Evolutionary conservation across 768 basidiomycete genomes (phyloP).

Genomic region (Rhodotorula graminis): DNA sequence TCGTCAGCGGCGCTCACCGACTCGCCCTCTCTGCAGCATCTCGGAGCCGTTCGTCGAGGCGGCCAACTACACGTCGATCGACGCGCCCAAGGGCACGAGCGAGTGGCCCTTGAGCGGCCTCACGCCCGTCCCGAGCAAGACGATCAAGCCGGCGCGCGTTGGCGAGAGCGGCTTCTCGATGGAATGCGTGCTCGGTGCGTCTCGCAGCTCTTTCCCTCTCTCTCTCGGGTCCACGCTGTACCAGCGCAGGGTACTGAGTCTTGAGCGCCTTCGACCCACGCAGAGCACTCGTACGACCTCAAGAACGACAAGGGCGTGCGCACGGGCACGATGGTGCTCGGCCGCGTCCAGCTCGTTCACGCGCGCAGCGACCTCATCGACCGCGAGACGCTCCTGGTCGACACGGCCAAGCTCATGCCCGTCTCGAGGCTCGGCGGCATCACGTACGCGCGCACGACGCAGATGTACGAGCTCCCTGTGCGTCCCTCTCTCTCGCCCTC

Average conservation of each 20-base stretch:
- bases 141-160: conserved; percentile 47
- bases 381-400: conserved; percentile 27
- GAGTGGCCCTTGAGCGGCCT: conserved; percentile 47
- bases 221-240: too few relatives aligned
- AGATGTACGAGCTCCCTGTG: conserved; percentile 49
- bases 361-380: conserved; percentile 41
- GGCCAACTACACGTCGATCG: conserved; percentile 48
- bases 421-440: conserved; percentile 56
- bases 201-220: neutral
- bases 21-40: conserved; percentile 46
- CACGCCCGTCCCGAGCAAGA: conserved; percentile 39
- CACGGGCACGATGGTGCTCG: conserved; percentile 43
- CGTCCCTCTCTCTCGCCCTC: neutral
- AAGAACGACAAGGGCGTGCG: conserved; percentile 34
- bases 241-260: too few relatives aligned
- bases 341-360: conserved; percentile 47
- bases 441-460: conserved; percentile 54
- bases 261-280: too few relatives aligned
- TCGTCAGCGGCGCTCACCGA: neutral
- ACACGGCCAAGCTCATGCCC: conserved; percentile 41
- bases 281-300: conserved; percentile 35
- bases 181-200: conserved; percentile 46
- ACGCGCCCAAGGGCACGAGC: conserved; percentile 45
- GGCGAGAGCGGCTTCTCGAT: conserved; percentile 49
- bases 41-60: conserved; percentile 57